Conservation (phyloP, 352 stramenopile species). For the Phytopythium boreale region DNA sequence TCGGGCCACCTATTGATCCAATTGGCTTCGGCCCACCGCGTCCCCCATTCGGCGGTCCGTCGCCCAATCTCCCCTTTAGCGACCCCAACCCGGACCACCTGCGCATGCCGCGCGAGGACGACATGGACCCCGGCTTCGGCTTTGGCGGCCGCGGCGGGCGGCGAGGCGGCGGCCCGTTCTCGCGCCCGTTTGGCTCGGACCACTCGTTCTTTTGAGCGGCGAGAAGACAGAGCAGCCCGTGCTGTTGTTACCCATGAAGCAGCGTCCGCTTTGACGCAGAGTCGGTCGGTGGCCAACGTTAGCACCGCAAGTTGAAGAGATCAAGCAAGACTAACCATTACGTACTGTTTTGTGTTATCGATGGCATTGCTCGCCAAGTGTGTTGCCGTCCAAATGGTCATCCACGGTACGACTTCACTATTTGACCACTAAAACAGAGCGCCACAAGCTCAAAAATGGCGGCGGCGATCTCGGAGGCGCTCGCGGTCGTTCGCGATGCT, state of each 20-base stretch:
- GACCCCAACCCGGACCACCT: slow-evolving; percentile 76
- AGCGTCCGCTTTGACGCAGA: neutral
- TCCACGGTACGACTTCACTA: neutral
- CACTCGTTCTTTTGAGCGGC: slow-evolving; percentile 60
- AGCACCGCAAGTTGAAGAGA: neutral
- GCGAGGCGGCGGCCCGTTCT: slow-evolving; percentile 20
- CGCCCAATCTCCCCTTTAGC: slow-evolving; percentile 65
- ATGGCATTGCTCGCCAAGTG: neutral
- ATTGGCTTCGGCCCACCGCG: slow-evolving; percentile 31
- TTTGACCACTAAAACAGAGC: neutral
- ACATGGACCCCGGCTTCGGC: slow-evolving; percentile 48
- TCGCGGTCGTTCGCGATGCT: neutral
- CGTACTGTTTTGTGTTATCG: too few relatives aligned
- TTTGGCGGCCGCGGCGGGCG: slow-evolving; percentile 20
- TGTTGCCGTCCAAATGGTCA: neutral
- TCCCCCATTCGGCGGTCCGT: slow-evolving; percentile 31
- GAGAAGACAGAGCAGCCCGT: too few relatives aligned
- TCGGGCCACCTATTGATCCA: slow-evolving; percentile 56
- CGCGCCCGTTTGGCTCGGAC: slow-evolving; percentile 57
- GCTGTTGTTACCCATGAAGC: neutral
- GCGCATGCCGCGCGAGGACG: slow-evolving; percentile 69
- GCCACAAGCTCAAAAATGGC: neutral
- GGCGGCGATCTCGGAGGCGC: neutral
- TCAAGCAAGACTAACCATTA: too few relatives aligned
- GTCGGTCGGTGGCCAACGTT: neutral